Evolutionary conservation across 2,329 filamentous ascomycete species (phyloP).

Genomic region (Stagonosporopsis vannaccii): DNA sequence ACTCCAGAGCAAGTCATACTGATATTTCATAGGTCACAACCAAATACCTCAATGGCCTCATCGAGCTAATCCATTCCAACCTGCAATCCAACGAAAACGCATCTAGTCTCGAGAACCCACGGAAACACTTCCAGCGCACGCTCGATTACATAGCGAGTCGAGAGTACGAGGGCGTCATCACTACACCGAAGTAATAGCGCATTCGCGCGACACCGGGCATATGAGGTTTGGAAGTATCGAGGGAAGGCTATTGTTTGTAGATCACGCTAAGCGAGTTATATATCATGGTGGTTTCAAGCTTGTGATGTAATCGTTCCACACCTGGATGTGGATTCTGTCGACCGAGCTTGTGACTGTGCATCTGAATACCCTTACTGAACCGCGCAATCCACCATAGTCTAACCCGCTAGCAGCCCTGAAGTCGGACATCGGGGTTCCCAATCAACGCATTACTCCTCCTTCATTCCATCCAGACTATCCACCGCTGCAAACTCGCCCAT

Average conservation of each 20-base stretch:
- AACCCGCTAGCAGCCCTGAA: background rate
- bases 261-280: background rate
- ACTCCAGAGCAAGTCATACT: background rate
- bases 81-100: conserved; percentile 85
- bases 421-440: background rate
- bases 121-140: conserved; percentile 92
- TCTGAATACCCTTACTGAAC: background rate
- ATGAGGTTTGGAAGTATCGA: background rate
- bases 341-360: background rate
- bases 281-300: background rate
- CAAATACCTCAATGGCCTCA: conserved; percentile 96
- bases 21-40: conserved; percentile 74
- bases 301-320: conserved; percentile 1
- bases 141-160: conserved; percentile 90
- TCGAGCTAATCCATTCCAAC: conserved; percentile 98
- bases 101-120: conserved; percentile 83
- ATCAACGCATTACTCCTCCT: background rate
- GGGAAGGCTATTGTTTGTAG: conserved; percentile 2
- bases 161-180: conserved; percentile 91
- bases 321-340: background rate
- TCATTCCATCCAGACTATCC: background rate
- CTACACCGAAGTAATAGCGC: conserved; percentile 62
- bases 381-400: background rate
- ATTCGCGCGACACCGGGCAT: background rate
- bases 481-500: background rate